Conservation (phyloP, 176 grass and related monocot species). For the Avena sativa region DNA sequence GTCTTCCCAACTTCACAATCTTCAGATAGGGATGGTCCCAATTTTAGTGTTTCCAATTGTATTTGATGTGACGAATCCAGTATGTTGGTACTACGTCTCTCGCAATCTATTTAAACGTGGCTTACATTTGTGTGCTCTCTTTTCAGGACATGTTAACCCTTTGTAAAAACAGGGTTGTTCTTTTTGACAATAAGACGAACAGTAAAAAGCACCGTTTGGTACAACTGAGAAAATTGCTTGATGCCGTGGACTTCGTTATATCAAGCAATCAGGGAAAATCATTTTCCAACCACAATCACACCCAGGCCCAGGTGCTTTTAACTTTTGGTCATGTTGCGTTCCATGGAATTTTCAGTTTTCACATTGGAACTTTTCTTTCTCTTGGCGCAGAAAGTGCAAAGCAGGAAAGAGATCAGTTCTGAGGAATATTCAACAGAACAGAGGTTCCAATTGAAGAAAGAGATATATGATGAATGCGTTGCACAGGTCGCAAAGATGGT, state of each 20-base stretch:
- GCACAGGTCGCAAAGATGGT: neutral
- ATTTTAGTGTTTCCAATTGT: neutral
- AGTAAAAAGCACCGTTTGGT: neutral
- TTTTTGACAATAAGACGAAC: neutral
- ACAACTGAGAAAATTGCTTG: conserved; percentile 2
- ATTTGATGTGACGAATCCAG: neutral
- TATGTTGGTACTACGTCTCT: neutral
- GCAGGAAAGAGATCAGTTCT: neutral
- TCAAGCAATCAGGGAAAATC: neutral
- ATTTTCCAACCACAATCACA: neutral
- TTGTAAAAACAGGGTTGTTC: conserved; percentile 3
- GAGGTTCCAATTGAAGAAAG: neutral
- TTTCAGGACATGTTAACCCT: conserved; percentile 1
- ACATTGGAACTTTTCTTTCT: neutral
- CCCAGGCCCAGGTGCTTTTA: neutral
- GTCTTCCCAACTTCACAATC: neutral
- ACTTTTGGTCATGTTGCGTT: neutral
- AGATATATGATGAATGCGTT: neutral
- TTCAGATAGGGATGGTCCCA: neutral
- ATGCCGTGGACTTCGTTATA: neutral
- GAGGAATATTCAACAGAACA: neutral
- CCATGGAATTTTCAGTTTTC: neutral
- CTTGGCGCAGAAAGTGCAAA: neutral
- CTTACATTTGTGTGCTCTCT: neutral
- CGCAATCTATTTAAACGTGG: neutral